Evolutionary conservation across 129 eudicot species (phyloP).

Genomic region (Tagetes erecta): DNA sequence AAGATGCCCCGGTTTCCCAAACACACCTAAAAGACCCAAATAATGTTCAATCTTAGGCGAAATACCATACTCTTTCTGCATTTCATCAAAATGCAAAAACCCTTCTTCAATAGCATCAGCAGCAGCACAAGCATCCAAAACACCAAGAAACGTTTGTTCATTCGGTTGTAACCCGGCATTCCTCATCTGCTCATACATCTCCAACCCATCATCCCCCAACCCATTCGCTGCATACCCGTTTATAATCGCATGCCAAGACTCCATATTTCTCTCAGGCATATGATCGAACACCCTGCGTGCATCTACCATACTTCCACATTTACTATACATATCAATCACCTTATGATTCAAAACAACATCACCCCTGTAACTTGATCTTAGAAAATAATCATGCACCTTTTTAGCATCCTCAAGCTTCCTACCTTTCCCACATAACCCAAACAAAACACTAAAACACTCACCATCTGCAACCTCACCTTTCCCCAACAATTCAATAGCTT

Average conservation of each 20-base stretch:
- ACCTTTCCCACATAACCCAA: constrained; percentile 37
- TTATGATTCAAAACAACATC: constrained; percentile 27
- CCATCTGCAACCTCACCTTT: constrained; percentile 32
- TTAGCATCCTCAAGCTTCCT: constrained; percentile 42
- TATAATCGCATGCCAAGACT: constrained; percentile 36
- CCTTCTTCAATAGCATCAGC: constrained; percentile 44
- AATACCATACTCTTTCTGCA: constrained; percentile 39
- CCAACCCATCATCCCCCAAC: constrained; percentile 39
- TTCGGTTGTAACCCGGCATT: constrained; percentile 28
- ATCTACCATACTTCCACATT: constrained; percentile 44
- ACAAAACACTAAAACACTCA: constrained; percentile 28
- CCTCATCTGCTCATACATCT: constrained; percentile 42
- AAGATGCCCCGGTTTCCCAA: constrained; percentile 36
- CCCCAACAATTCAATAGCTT: constrained; percentile 33
- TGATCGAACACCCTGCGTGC: constrained; percentile 41
- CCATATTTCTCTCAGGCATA: constrained; percentile 36
- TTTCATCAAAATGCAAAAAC: constrained; percentile 39
- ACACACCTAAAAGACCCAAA: constrained; percentile 27
- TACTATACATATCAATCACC: constrained; percentile 41
- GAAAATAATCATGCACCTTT: constrained; percentile 42
- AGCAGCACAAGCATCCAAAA: constrained; percentile 41
- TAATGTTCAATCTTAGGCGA: constrained; percentile 30
- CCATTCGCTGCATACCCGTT: constrained; percentile 40
- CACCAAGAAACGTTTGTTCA: constrained; percentile 35
- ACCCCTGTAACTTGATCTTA: constrained; percentile 39